A percentile compares a stretch with the other conserved stretches of the same genome.
Conservation (phyloP, 495 filamentous ascomycete species). For the Niebla homalea region DNA sequence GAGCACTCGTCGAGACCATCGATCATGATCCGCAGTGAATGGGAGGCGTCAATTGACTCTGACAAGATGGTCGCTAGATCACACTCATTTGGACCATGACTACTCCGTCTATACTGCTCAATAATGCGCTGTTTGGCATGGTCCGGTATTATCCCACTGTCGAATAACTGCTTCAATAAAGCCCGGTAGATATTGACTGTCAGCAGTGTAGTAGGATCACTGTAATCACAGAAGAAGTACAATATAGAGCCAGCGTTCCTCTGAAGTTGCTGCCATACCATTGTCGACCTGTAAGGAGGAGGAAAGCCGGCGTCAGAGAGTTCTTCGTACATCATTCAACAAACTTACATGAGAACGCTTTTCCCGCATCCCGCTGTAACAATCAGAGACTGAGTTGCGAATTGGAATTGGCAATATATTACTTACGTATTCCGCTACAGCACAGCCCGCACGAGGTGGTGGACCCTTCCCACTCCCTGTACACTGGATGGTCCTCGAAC, state of each 20-base stretch:
- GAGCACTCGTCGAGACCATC: slow-evolving; percentile 20
- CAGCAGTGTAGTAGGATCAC: slow-evolving; percentile 9
- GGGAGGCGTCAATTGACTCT: neutral
- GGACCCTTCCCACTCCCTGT: slow-evolving; percentile 4
- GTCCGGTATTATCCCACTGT: slow-evolving; percentile 1
- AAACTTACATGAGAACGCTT: slow-evolving; percentile 11
- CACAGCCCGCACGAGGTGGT: slow-evolving; percentile 5
- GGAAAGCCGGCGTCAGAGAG: too few relatives aligned
- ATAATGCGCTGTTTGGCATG: slow-evolving; percentile 2
- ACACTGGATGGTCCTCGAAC: slow-evolving; percentile 3
- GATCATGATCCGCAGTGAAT: slow-evolving; percentile 5
- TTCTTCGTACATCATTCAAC: neutral
- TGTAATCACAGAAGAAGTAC: slow-evolving; percentile 18
- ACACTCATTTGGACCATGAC: neutral
- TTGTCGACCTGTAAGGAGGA: neutral
- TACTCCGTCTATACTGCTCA: neutral
- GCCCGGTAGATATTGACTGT: slow-evolving; percentile 7
- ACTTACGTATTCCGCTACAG: slow-evolving; percentile 17
- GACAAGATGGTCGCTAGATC: slow-evolving; percentile 2
- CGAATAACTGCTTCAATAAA: slow-evolving; percentile 14
- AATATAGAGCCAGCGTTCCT: neutral
- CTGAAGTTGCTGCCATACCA: neutral
- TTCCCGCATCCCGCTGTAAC: slow-evolving; percentile 15
- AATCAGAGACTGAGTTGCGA: neutral
- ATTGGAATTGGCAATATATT: neutral